A percentile compares a stretch with the other conserved stretches of the same genome.
These are phyloP conservation scores for Rauvolfia tetraphylla DNA, from an alignment of 257 asterid species.

Conservation along the genomic window DNA sequence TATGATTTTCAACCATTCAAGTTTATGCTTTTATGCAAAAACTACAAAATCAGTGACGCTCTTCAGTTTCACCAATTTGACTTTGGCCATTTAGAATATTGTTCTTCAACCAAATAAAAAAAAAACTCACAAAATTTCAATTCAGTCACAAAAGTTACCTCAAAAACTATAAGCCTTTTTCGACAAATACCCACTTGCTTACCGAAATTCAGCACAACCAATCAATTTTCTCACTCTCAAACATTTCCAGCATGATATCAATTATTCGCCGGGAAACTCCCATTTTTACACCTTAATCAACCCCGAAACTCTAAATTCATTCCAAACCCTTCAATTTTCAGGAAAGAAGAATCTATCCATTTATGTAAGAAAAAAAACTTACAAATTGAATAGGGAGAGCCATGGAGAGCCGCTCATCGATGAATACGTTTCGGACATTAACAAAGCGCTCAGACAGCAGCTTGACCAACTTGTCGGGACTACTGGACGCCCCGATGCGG, in stretches of 20 bases:
- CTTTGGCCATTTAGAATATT: neutral
- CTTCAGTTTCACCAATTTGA: neutral
- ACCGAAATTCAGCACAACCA: neutral
- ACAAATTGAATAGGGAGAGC: slow-evolving; percentile 47
- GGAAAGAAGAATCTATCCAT: neutral
- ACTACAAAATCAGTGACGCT: neutral
- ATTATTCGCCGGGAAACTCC: neutral
- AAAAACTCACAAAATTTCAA: neutral
- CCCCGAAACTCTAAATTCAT: neutral
- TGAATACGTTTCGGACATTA: slow-evolving; percentile 38
- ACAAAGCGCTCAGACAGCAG: slow-evolving; percentile 51
- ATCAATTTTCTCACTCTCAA: neutral
- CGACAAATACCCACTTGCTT: neutral
- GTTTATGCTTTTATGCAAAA: neutral
- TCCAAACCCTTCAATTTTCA: neutral
- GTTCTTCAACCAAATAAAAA: too few relatives aligned
- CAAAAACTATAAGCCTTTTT: neutral
- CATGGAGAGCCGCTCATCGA: slow-evolving; percentile 64
- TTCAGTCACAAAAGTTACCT: neutral
- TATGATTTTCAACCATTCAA: neutral
- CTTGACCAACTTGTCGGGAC: slow-evolving; percentile 48
- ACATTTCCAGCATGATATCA: neutral
- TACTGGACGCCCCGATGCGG: slow-evolving; percentile 69
- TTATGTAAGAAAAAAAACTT: slow-evolving; percentile 15
- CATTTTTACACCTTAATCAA: neutral